Percentiles rank a stretch among this genome's conserved stretches.
Conservation (phyloP, 2,329 filamentous ascomycete species). For the Didymella pinodella region DNA sequence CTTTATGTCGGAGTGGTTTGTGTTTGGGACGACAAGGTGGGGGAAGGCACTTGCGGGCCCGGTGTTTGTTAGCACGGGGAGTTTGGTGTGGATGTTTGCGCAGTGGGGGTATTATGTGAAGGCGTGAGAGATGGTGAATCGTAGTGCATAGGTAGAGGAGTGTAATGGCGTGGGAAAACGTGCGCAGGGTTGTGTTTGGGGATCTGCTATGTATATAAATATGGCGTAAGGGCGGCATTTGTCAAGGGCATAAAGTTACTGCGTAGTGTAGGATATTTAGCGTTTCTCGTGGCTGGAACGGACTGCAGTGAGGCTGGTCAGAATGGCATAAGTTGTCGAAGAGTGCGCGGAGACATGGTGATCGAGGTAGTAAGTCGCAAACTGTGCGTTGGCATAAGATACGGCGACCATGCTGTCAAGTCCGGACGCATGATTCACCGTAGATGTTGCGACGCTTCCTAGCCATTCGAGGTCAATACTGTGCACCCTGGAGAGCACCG, state of each 20-base stretch:
- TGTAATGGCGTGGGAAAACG: neutral
- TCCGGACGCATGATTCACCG: neutral
- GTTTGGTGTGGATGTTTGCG: conserved; percentile 67
- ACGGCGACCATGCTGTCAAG: neutral
- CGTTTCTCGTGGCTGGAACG: neutral
- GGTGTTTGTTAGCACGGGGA: conserved; percentile 63
- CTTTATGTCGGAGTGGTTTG: conserved; percentile 74
- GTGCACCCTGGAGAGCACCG: neutral
- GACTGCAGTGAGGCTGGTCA: neutral
- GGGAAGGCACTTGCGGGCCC: conserved; percentile 66
- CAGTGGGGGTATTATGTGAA: conserved; percentile 75
- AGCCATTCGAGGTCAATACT: neutral
- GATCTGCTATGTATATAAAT: neutral
- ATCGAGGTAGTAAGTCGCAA: neutral
- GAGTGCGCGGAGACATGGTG: neutral
- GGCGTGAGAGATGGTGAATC: conserved; percentile 5
- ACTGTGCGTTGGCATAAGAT: neutral
- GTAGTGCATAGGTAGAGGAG: neutral
- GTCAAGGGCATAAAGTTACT: neutral
- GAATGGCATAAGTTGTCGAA: neutral
- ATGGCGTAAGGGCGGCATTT: neutral
- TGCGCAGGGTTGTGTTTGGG: neutral
- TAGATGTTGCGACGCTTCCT: neutral
- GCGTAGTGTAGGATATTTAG: neutral
- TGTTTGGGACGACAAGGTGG: conserved; percentile 78